These are phyloP conservation scores for Litsea cubeba DNA, from an alignment of 164 flowering plant species.

Conservation along the genomic window DNA sequence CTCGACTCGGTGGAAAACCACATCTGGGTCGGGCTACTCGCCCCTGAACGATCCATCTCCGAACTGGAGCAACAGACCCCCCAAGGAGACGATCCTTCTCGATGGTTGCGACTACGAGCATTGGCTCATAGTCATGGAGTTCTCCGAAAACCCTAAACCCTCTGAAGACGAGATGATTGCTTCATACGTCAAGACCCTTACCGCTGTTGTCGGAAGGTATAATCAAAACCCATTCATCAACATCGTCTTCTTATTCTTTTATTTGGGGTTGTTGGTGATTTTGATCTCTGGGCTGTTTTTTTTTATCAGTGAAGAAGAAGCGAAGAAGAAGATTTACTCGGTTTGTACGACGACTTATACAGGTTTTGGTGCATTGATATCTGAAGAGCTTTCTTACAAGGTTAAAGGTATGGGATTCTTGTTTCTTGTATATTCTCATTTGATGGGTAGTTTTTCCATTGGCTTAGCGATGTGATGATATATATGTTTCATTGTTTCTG, in stretches of 20 bases:
- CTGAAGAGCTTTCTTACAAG: conserved; percentile 86
- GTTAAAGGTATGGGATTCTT: conserved; percentile 59
- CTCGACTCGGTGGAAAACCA: conserved; percentile 38
- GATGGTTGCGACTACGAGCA: conserved; percentile 99
- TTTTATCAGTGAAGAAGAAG: conserved; percentile 77
- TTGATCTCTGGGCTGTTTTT: conserved; percentile 5
- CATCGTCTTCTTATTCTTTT: background rate
- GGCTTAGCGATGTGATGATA: background rate
- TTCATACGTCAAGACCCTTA: conserved; percentile 80
- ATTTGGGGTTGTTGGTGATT: conserved; percentile 2
- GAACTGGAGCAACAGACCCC: conserved; percentile 96
- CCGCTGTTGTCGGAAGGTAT: conserved; percentile 71
- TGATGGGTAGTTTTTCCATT: background rate
- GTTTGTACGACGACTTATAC: conserved; percentile 83
- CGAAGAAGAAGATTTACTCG: conserved; percentile 93
- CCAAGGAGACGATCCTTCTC: conserved; percentile 88
- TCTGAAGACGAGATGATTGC: conserved; percentile 74
- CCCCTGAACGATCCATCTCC: conserved; percentile 91
- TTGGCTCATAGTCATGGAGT: conserved; percentile 97
- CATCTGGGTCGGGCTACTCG: conserved; percentile 76
- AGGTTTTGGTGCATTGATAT: conserved; percentile 88
- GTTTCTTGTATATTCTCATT: background rate
- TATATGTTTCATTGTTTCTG: background rate
- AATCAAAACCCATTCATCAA: background rate
- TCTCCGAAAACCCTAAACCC: conserved; percentile 59